Evolutionary conservation across 2,329 filamentous ascomycete genomes (phyloP).

Genomic region (Emydomyces testavorans): DNA sequence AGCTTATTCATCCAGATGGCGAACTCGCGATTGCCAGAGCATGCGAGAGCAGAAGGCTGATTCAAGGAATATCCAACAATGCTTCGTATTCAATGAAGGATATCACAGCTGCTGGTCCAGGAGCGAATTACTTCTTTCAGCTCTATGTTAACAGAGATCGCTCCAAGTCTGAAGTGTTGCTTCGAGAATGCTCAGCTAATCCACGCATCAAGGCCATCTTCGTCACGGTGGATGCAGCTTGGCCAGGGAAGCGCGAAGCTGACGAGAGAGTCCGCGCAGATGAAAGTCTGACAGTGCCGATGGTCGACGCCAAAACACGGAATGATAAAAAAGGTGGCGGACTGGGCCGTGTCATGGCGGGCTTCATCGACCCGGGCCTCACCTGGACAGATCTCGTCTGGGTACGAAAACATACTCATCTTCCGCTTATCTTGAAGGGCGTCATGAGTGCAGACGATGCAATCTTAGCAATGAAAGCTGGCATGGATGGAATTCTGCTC

Average conservation of each 20-base stretch:
- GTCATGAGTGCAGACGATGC: slow-evolving; percentile 48
- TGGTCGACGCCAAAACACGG: slow-evolving; percentile 35
- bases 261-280: slow-evolving; percentile 45
- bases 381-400: slow-evolving; percentile 45
- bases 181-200: slow-evolving; percentile 33
- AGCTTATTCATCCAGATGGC: slow-evolving; percentile 52
- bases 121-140: slow-evolving; percentile 43
- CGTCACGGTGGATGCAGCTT: slow-evolving; percentile 47
- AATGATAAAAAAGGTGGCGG: slow-evolving; percentile 46
- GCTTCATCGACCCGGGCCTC: slow-evolving; percentile 43
- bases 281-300: slow-evolving; percentile 33
- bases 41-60: slow-evolving; percentile 41
- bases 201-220: slow-evolving; percentile 38
- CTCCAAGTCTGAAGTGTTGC: slow-evolving; percentile 38
- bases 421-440: slow-evolving; percentile 48
- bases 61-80: slow-evolving; percentile 52
- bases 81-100: slow-evolving; percentile 49
- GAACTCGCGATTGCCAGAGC: slow-evolving; percentile 48
- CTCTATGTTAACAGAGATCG: slow-evolving; percentile 45
- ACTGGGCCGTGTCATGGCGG: slow-evolving; percentile 42
- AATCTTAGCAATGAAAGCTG: slow-evolving; percentile 38
- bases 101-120: slow-evolving; percentile 37
- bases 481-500: slow-evolving; percentile 44
- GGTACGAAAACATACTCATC: slow-evolving; percentile 38
- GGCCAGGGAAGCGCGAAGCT: slow-evolving; percentile 45